Conservation (phyloP, 352 stramenopile species). For the Phytopythium mirpurense region DNA sequence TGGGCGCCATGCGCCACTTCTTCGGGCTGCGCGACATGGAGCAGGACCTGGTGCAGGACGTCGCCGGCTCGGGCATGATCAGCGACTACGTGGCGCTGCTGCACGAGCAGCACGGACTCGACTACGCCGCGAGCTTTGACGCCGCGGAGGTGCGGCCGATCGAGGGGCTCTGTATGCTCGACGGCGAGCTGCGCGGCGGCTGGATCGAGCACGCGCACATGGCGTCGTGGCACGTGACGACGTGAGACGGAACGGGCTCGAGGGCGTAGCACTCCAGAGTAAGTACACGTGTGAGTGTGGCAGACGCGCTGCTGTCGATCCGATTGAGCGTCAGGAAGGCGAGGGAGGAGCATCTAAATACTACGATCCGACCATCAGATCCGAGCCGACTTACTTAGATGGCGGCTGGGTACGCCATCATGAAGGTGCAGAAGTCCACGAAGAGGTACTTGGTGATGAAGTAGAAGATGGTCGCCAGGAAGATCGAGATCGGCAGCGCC, state of each 20-base stretch:
- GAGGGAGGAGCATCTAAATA: constrained; percentile 3
- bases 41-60: constrained; percentile 9
- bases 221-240: background rate
- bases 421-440: constrained; percentile 79
- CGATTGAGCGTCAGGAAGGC: background rate
- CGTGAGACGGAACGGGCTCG: too few species aligned
- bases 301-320: background rate
- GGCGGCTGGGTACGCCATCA: constrained; percentile 60
- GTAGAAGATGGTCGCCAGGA: constrained; percentile 78
- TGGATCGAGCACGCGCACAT: constrained; percentile 4
- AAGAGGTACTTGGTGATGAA: constrained; percentile 81
- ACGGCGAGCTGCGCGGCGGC: background rate
- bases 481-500: constrained; percentile 94
- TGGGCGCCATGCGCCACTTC: constrained; percentile 13
- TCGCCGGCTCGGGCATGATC: constrained; percentile 11
- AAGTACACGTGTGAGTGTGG: too few species aligned
- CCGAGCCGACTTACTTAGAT: constrained; percentile 19
- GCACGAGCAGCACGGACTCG: constrained; percentile 4
- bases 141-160: background rate
- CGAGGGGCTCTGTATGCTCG: constrained; percentile 10
- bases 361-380: background rate
- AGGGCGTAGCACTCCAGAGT: too few species aligned
- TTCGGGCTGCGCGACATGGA: constrained; percentile 15
- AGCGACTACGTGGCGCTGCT: constrained; percentile 16
- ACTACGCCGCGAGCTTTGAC: background rate